A percentile compares a stretch with the other conserved stretches of the same genome.
phyloP scores from a whole-genome alignment of 2,329 filamentous ascomycete genomes.

The Emmonsia crescens region DNA sequence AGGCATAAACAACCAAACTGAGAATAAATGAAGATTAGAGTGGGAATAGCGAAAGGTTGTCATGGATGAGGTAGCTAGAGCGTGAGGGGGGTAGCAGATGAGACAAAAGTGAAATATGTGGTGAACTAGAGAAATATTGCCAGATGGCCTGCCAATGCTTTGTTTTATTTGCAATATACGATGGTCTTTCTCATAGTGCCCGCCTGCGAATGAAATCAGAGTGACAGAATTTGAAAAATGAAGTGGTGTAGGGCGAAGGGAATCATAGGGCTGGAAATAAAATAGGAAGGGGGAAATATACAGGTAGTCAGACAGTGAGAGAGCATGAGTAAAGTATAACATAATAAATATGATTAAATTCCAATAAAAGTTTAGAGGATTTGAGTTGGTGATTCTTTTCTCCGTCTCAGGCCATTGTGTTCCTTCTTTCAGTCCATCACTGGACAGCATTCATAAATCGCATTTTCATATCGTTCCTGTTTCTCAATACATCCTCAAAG shows the following conservation, averaged over 20 bases:
- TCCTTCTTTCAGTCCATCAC: not conserved
- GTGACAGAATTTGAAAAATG: not conserved
- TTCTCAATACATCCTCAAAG: not conserved
- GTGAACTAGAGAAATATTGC: not conserved
- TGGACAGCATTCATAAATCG: not conserved
- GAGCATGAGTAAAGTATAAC: not conserved
- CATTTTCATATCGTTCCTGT: not conserved
- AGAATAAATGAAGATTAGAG: not conserved
- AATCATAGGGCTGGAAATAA: not conserved
- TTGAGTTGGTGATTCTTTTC: not conserved
- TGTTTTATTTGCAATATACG: not conserved
- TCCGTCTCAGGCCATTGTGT: too few species aligned
- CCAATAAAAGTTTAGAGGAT: too few species aligned
- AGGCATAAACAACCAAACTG: not conserved
- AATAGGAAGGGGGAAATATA: not conserved
- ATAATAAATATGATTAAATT: not conserved
- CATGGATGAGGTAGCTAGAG: not conserved
- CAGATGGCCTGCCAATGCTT: not conserved
- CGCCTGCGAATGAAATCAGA: not conserved
- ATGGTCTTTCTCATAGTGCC: not conserved
- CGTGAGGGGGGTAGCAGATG: not conserved
- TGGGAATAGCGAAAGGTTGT: not conserved
- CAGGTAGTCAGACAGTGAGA: not conserved
- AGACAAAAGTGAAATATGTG: not conserved
- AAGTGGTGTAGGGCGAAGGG: not conserved